A percentile compares a stretch with the other conserved stretches of the same genome.
These are phyloP conservation scores for Monascus ruber DNA, from an alignment of 2,329 filamentous ascomycete species.

Conservation along the genomic window DNA sequence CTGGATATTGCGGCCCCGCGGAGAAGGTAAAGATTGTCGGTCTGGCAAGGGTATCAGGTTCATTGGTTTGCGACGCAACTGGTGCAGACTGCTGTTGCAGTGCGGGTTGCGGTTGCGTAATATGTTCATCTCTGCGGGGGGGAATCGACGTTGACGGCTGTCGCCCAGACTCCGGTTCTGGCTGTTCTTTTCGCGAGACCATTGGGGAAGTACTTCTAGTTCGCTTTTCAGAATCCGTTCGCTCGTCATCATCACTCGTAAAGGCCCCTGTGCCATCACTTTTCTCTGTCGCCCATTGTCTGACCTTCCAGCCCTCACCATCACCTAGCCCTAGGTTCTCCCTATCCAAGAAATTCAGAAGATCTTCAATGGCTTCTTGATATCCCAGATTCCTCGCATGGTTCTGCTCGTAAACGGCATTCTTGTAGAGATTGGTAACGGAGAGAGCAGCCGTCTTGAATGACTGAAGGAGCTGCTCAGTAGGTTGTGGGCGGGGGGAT, in stretches of 20 bases:
- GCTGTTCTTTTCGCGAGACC: constrained; percentile 19
- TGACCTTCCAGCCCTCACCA: constrained; percentile 60
- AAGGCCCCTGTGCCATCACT: constrained; percentile 31
- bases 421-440: constrained; percentile 94
- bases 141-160: constrained; percentile 20
- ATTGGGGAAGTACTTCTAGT: constrained; percentile 26
- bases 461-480: constrained; percentile 59
- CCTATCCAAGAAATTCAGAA: constrained; percentile 74
- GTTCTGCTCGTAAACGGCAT: constrained; percentile 64
- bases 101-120: constrained; percentile 9
- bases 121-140: constrained; percentile 14
- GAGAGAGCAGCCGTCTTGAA: constrained; percentile 90
- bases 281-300: constrained; percentile 47
- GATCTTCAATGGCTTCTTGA: constrained; percentile 84
- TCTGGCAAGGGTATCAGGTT: constrained; percentile 14
- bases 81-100: constrained; percentile 7
- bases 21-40: constrained; percentile 34
- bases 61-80: constrained; percentile 8
- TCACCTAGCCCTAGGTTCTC: constrained; percentile 67
- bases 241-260: constrained; percentile 35
- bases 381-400: constrained; percentile 73
- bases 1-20: constrained; percentile 29
- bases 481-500: constrained; percentile 36
- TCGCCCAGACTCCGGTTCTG: constrained; percentile 14
- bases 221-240: constrained; percentile 24